Evolutionary conservation across 2,329 filamentous ascomycete species (phyloP).

Genomic region (Chrysoporthe deuterocubensis): DNA sequence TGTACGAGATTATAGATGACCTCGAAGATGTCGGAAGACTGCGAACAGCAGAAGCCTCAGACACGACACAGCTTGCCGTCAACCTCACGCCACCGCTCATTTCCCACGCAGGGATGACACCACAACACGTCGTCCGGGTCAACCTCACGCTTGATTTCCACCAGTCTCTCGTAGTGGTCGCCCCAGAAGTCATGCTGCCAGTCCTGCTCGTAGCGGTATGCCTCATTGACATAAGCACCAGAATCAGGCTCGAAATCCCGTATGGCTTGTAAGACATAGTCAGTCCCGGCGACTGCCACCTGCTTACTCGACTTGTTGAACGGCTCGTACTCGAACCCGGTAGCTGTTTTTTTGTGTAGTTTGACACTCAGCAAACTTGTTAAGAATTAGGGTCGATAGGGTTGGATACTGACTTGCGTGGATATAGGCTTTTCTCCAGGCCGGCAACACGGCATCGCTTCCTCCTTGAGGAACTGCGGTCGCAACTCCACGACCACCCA

Average conservation of each 20-base stretch:
- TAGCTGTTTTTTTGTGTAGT: not conserved
- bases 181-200: constrained; percentile 37
- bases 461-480: too few species aligned
- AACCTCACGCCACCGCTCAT: constrained; percentile 36
- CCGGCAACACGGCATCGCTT: too few species aligned
- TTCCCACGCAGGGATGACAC: constrained; percentile 44
- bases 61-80: constrained; percentile 27
- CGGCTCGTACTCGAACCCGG: not conserved
- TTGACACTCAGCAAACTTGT: too few species aligned
- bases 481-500: too few species aligned
- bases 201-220: constrained; percentile 31
- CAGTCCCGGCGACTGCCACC: not conserved
- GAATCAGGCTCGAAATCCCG: constrained; percentile 35
- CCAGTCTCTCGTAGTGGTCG: constrained; percentile 41
- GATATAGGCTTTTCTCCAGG: too few species aligned
- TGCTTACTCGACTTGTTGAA: not conserved
- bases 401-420: too few species aligned
- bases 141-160: constrained; percentile 41
- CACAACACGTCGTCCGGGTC: constrained; percentile 46
- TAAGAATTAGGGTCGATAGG: too few species aligned
- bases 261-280: constrained; percentile 26
- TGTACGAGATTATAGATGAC: not conserved
- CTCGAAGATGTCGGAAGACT: not conserved
- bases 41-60: not conserved
- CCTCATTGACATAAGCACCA: constrained; percentile 36